Conservation (phyloP, 23 red algal genomes). For the Gracilaria domingensis region DNA sequence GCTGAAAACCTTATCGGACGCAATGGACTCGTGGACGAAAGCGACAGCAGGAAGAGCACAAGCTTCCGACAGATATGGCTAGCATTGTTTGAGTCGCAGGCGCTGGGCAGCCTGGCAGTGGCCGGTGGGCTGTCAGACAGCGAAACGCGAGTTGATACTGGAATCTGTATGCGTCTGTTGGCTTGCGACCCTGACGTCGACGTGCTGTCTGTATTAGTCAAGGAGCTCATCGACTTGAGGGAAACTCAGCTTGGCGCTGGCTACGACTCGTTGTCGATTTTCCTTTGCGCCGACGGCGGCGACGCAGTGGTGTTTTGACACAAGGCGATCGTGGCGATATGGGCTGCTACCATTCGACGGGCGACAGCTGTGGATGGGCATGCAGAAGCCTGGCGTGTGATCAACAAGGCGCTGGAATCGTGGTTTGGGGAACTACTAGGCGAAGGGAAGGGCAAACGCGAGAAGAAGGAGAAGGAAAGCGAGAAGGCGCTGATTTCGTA, state of each 20-base stretch:
- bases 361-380: neutral
- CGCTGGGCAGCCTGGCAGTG: neutral
- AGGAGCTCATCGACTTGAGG: constrained; percentile 29
- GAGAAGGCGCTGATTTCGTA: neutral
- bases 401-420: neutral
- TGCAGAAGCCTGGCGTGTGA: neutral
- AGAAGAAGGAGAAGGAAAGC: neutral
- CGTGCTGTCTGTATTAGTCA: neutral
- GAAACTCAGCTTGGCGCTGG: constrained; percentile 8
- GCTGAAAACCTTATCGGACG: constrained; percentile 43
- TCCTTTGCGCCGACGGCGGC: neutral
- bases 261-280: constrained; percentile 38
- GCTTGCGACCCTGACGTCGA: constrained; percentile 1
- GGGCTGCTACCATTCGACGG: constrained; percentile 3
- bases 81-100: constrained; percentile 39
- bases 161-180: constrained; percentile 40
- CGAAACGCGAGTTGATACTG: constrained; percentile 13
- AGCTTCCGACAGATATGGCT: constrained; percentile 15
- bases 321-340: constrained; percentile 47
- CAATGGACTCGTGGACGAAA: neutral
- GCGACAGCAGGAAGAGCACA: neutral
- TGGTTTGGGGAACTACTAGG: constrained; percentile 8
- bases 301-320: constrained; percentile 21
- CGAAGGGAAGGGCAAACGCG: neutral
- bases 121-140: constrained; percentile 13